A percentile compares a stretch with the other conserved stretches of the same genome.
These are phyloP conservation scores for Allantophomopsis lycopodina DNA, from an alignment of 2,329 filamentous ascomycete species.

Conservation along the genomic window DNA sequence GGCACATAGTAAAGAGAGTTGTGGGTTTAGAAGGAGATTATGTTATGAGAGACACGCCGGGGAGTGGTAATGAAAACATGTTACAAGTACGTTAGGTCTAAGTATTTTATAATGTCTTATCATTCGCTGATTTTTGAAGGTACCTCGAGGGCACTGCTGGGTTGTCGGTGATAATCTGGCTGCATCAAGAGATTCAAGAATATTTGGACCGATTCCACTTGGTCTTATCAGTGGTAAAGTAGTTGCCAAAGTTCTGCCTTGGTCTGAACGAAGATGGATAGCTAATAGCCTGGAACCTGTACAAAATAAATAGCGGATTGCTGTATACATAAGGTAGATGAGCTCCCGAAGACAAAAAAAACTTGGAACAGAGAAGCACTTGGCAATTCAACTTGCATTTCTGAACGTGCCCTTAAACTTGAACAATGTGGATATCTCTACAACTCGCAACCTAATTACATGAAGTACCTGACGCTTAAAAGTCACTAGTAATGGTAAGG, in stretches of 20 bases:
- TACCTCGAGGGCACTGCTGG: slow-evolving; percentile 88
- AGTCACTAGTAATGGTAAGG: slow-evolving; percentile 13
- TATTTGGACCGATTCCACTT: slow-evolving; percentile 76
- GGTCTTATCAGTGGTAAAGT: slow-evolving; percentile 77
- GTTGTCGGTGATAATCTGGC: slow-evolving; percentile 77
- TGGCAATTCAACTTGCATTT: too few relatives aligned
- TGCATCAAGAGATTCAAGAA: slow-evolving; percentile 73
- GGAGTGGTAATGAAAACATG: slow-evolving; percentile 27
- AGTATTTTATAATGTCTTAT: background rate
- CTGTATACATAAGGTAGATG: background rate
- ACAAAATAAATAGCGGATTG: background rate
- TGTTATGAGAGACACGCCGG: slow-evolving; percentile 51
- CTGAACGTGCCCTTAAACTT: too few relatives aligned
- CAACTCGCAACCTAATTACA: slow-evolving; percentile 19
- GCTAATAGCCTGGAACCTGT: slow-evolving; percentile 25
- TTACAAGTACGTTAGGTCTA: slow-evolving; percentile 35
- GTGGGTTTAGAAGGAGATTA: slow-evolving; percentile 41
- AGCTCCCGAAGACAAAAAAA: too few relatives aligned
- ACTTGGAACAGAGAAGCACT: too few relatives aligned
- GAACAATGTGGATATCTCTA: slow-evolving; percentile 4
- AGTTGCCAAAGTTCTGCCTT: slow-evolving; percentile 42
- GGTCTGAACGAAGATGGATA: slow-evolving; percentile 35
- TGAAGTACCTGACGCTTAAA: slow-evolving; percentile 12
- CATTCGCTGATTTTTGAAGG: slow-evolving; percentile 29
- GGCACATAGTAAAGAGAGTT: slow-evolving; percentile 56